Evolutionary conservation across 257 asterid genomes (phyloP).

Genomic region (Thymus quinquecostatus): DNA sequence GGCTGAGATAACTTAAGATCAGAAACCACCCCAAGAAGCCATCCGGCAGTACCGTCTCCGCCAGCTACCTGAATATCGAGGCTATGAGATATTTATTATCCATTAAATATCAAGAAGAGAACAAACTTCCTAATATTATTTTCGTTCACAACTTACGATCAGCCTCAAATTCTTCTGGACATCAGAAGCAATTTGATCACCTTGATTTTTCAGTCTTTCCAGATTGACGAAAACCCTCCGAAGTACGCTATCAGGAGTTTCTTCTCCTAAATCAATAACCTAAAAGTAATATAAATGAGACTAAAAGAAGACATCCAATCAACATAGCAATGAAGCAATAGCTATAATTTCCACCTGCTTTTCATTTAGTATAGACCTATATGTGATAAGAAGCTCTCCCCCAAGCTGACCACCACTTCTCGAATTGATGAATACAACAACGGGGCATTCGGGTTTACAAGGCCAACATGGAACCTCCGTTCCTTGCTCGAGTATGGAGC

Average conservation of each 20-base stretch:
- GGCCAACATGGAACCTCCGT: conserved; percentile 32
- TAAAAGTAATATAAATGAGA: conserved; percentile 35
- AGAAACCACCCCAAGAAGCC: conserved; percentile 97
- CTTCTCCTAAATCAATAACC: conserved; percentile 91
- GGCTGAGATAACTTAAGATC: conserved; percentile 87
- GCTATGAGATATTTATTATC: conserved; percentile 19
- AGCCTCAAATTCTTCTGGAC: conserved; percentile 63
- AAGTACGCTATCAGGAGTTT: conserved; percentile 72
- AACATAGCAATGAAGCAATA: background rate
- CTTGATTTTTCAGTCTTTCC: conserved; percentile 63
- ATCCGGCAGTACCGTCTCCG: conserved; percentile 99
- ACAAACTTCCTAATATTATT: background rate
- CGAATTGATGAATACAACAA: conserved; percentile 85
- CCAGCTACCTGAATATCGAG: conserved; percentile 77
- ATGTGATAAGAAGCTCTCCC: conserved; percentile 77
- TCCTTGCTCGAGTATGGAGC: conserved; percentile 52
- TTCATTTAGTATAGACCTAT: conserved; percentile 62
- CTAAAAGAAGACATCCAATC: background rate
- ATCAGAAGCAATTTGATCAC: conserved; percentile 56
- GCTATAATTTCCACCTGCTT: conserved; percentile 58
- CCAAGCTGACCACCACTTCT: conserved; percentile 97
- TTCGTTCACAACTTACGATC: conserved; percentile 63
- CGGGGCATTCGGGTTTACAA: conserved; percentile 68
- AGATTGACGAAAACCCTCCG: conserved; percentile 59
- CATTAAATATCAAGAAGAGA: conserved; percentile 8